Percentiles rank a stretch among this genome's conserved stretches.
These are phyloP conservation scores for Eustoma russellianum DNA, from an alignment of 257 asterid species.

Conservation along the genomic window DNA sequence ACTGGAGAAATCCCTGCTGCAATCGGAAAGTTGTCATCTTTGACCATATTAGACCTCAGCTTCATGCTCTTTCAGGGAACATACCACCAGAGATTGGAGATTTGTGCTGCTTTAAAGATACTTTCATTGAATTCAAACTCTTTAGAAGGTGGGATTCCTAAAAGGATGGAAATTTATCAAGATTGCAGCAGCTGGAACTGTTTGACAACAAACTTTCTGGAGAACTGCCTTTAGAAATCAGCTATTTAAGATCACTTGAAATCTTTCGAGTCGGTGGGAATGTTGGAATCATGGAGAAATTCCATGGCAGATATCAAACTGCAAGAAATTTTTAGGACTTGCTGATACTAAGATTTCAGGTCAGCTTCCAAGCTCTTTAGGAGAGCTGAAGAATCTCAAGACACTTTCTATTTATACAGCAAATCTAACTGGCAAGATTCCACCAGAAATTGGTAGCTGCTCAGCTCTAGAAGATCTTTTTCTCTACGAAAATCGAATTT, in stretches of 20 bases:
- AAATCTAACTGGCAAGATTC: constrained; percentile 50
- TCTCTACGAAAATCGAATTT: constrained; percentile 50
- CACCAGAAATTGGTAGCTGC: constrained; percentile 48
- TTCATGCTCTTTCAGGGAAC: constrained; percentile 40
- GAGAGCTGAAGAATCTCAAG: constrained; percentile 46
- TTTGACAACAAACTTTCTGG: constrained; percentile 53
- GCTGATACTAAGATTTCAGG: constrained; percentile 64
- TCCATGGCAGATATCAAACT: constrained; percentile 49
- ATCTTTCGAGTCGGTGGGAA: constrained; percentile 64
- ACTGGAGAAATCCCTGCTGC: constrained; percentile 44
- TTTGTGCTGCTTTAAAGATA: constrained; percentile 30
- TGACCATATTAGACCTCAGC: constrained; percentile 49
- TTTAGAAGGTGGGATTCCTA: constrained; percentile 45
- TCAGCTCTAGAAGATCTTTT: constrained; percentile 46
- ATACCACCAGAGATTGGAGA: constrained; percentile 49
- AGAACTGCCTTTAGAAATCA: constrained; percentile 36
- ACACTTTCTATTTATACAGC: constrained; percentile 56
- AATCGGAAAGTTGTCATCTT: constrained; percentile 39
- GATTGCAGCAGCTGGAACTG: constrained; percentile 40
- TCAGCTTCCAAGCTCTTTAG: constrained; percentile 42
- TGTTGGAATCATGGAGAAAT: constrained; percentile 44
- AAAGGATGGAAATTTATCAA: constrained; percentile 42
- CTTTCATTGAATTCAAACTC: constrained; percentile 41
- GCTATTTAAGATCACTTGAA: constrained; percentile 32
- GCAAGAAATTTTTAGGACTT: constrained; percentile 47